Percentiles rank a stretch among this genome's conserved stretches.
Conservation (phyloP, 345 rosid species). For the Hypericum androsaemum region DNA sequence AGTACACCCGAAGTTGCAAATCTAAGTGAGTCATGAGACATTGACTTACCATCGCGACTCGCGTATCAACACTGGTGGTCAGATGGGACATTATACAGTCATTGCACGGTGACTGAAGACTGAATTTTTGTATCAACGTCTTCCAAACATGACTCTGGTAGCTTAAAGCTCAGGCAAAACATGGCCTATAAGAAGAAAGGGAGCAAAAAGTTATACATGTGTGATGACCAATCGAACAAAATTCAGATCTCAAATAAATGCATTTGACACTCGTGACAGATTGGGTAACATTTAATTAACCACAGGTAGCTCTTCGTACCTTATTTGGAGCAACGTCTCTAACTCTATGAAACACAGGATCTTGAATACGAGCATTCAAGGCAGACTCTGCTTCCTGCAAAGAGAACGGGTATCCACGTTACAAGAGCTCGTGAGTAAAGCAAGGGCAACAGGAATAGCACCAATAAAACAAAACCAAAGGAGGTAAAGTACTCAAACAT, state of each 20-base stretch:
- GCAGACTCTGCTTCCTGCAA: constrained; percentile 70
- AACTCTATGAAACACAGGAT: constrained; percentile 62
- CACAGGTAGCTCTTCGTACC: constrained; percentile 27
- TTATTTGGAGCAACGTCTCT: constrained; percentile 99
- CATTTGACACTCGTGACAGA: background rate
- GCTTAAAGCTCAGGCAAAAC: constrained; percentile 88
- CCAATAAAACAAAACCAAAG: background rate
- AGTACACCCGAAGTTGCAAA: too few relatives aligned
- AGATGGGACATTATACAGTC: too few relatives aligned
- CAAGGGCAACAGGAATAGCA: too few relatives aligned
- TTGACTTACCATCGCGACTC: too few relatives aligned
- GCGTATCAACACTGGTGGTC: too few relatives aligned
- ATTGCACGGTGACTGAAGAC: too few relatives aligned
- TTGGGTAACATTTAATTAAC: background rate
- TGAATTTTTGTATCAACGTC: constrained; percentile 16
- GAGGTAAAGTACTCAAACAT: background rate
- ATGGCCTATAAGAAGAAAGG: constrained; percentile 52
- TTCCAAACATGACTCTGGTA: constrained; percentile 65
- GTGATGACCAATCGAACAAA: background rate
- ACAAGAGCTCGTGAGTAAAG: too few relatives aligned
- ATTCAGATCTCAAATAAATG: too few relatives aligned
- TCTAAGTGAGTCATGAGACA: too few relatives aligned
- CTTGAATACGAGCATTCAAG: constrained; percentile 43
- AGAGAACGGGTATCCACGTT: background rate
- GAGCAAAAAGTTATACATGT: background rate